A percentile compares a stretch with the other conserved stretches of the same genome.
phyloP scores from a whole-genome alignment of 257 asterid genomes.

The Nicotiana benthamiana region DNA sequence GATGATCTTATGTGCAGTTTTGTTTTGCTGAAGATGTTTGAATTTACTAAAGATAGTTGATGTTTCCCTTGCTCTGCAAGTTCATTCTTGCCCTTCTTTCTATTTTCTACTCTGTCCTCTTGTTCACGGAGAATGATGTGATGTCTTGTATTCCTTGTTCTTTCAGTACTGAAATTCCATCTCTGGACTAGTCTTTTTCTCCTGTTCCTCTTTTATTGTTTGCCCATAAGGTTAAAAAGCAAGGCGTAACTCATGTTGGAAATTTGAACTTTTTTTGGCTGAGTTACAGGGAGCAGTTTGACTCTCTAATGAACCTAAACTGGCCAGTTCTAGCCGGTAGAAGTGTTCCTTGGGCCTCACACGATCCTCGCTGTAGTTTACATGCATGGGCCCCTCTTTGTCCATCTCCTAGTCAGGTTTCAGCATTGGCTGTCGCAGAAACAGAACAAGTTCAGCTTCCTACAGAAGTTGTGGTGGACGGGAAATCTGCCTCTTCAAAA shows the following conservation, averaged over 20 bases:
- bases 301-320: slow-evolving; percentile 56
- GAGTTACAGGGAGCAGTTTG: slow-evolving; percentile 78
- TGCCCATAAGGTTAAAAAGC: slow-evolving; percentile 7
- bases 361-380: slow-evolving; percentile 69
- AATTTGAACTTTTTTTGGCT: slow-evolving; percentile 36
- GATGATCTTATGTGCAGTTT: neutral
- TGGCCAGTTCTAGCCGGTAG: slow-evolving; percentile 69
- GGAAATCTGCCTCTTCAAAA: slow-evolving; percentile 32
- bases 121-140: neutral
- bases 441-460: slow-evolving; percentile 42
- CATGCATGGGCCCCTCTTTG: slow-evolving; percentile 49
- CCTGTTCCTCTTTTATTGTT: neutral
- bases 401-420: slow-evolving; percentile 24
- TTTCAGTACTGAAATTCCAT: slow-evolving; percentile 2
- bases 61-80: slow-evolving; percentile 3
- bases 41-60: neutral
- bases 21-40: slow-evolving; percentile 4
- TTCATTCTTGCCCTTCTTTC: neutral
- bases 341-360: slow-evolving; percentile 87
- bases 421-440: slow-evolving; percentile 27
- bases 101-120: neutral
- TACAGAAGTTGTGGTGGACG: slow-evolving; percentile 28
- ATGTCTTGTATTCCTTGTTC: slow-evolving; percentile 4
- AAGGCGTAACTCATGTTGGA: slow-evolving; percentile 14
- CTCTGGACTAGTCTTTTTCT: slow-evolving; percentile 2